Evolutionary conservation across 768 basidiomycete species (phyloP).

Genomic region (Suillus subaureus): DNA sequence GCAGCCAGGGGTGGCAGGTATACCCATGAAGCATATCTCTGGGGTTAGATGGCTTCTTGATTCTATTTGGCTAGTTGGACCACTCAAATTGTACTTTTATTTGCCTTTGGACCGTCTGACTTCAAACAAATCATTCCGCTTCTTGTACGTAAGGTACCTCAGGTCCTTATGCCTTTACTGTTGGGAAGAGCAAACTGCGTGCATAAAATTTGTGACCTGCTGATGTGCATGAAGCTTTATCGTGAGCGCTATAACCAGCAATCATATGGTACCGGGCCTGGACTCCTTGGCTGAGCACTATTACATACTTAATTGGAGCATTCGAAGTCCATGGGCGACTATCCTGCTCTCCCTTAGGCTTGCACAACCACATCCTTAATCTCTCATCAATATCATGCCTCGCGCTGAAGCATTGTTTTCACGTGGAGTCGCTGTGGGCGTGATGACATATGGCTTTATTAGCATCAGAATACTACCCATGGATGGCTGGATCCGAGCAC

Average conservation of each 20-base stretch:
- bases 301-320: neutral
- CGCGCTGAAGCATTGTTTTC: slow-evolving; percentile 22
- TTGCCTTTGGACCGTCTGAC: neutral
- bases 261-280: too few species aligned
- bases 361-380: neutral
- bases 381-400: neutral
- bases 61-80: neutral
- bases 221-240: neutral
- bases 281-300: neutral
- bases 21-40: slow-evolving; percentile 28
- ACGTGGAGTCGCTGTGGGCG: slow-evolving; percentile 32
- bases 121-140: neutral
- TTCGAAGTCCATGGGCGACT: neutral
- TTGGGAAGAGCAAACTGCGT: neutral
- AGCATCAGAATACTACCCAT: slow-evolving; percentile 18
- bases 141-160: neutral
- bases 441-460: slow-evolving; percentile 42
- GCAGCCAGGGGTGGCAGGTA: slow-evolving; percentile 46
- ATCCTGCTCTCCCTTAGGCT: neutral
- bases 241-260: too few species aligned
- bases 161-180: neutral
- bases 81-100: neutral
- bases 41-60: slow-evolving; percentile 28
- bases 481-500: slow-evolving; percentile 38
- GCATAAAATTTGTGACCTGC: neutral